Percentiles rank a stretch among this genome's conserved stretches.
Evolutionary conservation across 2,329 filamentous ascomycete genomes (phyloP).

Genomic region (Nothopassalora personata): DNA sequence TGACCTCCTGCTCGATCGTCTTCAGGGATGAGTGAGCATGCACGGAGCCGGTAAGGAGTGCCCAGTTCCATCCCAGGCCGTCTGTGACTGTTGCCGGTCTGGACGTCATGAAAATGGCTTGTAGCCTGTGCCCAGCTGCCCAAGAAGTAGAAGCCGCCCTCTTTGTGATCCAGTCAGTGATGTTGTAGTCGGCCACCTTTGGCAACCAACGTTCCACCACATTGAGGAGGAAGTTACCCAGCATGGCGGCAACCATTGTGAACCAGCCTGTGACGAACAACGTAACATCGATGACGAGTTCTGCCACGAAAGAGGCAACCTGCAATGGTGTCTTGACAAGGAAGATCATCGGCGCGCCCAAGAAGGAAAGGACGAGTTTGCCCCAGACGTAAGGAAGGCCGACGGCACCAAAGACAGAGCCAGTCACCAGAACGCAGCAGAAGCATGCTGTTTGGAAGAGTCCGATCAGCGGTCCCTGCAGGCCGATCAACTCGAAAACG

Average conservation of each 20-base stretch:
- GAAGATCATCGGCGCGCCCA: slow-evolving; percentile 70
- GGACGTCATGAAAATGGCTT: slow-evolving; percentile 17
- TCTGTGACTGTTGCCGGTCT: slow-evolving; percentile 7
- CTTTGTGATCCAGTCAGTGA: slow-evolving; percentile 14
- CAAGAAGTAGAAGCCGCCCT: slow-evolving; percentile 20
- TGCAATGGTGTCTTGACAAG: slow-evolving; percentile 64
- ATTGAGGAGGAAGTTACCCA: slow-evolving; percentile 9
- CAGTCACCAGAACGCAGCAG: slow-evolving; percentile 80
- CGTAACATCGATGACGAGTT: slow-evolving; percentile 69
- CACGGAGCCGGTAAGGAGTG: slow-evolving; percentile 23
- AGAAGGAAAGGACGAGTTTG: slow-evolving; percentile 71
- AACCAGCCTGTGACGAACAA: slow-evolving; percentile 52
- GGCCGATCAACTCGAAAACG: slow-evolving; percentile 90
- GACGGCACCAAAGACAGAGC: slow-evolving; percentile 78
- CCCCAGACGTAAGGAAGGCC: slow-evolving; percentile 91
- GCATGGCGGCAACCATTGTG: slow-evolving; percentile 11
- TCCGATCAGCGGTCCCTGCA: slow-evolving; percentile 86
- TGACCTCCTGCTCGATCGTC: slow-evolving; percentile 22
- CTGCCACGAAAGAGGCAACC: slow-evolving; percentile 67
- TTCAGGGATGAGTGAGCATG: slow-evolving; percentile 28
- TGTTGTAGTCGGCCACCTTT: slow-evolving; percentile 4
- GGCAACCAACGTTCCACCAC: slow-evolving; percentile 9
- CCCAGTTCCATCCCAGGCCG: slow-evolving; percentile 23
- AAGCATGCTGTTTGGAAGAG: slow-evolving; percentile 94
- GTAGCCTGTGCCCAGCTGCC: slow-evolving; percentile 20